A percentile compares a stretch with the other conserved stretches of the same genome.
Conservation (phyloP, 768 basidiomycete species). For the Lactarius pseudohatsudake region DNA sequence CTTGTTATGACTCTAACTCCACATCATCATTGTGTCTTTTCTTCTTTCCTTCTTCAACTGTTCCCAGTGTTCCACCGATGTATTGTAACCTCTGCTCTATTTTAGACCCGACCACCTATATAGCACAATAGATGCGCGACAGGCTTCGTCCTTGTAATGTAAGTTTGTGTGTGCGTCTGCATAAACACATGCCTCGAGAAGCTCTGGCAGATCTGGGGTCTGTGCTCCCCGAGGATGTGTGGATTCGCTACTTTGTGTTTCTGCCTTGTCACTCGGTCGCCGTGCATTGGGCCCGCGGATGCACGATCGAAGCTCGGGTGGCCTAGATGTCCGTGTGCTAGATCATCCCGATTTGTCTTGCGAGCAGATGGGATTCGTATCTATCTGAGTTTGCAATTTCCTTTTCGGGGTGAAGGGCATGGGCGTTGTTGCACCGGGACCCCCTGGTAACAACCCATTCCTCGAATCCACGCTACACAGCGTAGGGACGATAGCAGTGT, state of each 20-base stretch:
- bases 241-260: not conserved
- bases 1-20: slow-evolving; percentile 12
- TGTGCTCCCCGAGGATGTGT: not conserved
- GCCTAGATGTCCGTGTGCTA: not conserved
- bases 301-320: slow-evolving; percentile 11
- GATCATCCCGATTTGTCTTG: not conserved
- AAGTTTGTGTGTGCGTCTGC: slow-evolving; percentile 1
- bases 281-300: slow-evolving; percentile 15
- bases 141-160: slow-evolving; percentile 7
- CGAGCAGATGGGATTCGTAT: slow-evolving; percentile 15
- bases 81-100: slow-evolving; percentile 14
- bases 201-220: not conserved
- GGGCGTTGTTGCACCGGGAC: not conserved
- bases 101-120: slow-evolving; percentile 24
- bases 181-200: not conserved
- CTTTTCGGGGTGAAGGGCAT: not conserved
- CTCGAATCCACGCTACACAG: not conserved
- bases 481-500: not conserved
- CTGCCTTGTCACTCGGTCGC: not conserved
- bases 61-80: not conserved
- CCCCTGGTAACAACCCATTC: slow-evolving; percentile 10
- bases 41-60: not conserved
- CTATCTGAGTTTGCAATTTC: slow-evolving; percentile 17
- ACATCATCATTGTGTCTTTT: slow-evolving; percentile 14
- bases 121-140: slow-evolving; percentile 25